Conservation (phyloP, 345 rosid species). For the Raphanus sativus region DNA sequence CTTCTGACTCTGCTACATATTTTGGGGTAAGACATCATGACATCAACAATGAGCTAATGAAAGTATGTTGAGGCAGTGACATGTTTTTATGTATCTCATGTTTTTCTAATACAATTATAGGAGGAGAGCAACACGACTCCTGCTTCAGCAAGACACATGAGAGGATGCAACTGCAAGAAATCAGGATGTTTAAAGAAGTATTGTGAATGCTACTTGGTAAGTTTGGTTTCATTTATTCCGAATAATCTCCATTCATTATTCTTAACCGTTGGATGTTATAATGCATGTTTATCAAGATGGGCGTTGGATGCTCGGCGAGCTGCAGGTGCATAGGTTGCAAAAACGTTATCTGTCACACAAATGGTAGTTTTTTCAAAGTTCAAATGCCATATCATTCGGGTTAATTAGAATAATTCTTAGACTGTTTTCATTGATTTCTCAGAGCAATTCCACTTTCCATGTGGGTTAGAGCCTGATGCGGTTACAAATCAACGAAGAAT, state of each 20-base stretch:
- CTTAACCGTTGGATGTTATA: conserved; percentile 25
- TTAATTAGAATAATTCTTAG: not conserved
- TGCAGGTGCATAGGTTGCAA: conserved; percentile 74
- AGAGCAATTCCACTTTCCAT: conserved; percentile 4
- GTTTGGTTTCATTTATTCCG: conserved; percentile 1
- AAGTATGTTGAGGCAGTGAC: not conserved
- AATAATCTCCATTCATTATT: too few relatives aligned
- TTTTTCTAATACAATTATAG: conserved; percentile 36
- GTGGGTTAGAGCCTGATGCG: conserved; percentile 5
- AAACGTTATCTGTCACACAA: conserved; percentile 49
- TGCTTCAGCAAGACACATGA: conserved; percentile 70
- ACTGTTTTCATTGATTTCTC: conserved; percentile 3
- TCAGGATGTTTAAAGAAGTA: conserved; percentile 78
- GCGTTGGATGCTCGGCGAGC: conserved; percentile 69
- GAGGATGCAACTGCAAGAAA: conserved; percentile 83
- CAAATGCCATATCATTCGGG: not conserved
- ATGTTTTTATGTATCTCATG: not conserved
- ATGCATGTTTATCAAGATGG: conserved; percentile 46
- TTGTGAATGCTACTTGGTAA: conserved; percentile 80
- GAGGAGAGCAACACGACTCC: conserved; percentile 63
- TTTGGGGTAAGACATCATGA: conserved; percentile 43
- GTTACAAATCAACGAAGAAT: conserved; percentile 2
- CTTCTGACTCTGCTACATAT: conserved; percentile 34
- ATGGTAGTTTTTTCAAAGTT: conserved; percentile 41
- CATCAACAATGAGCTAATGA: not conserved